phyloP scores from a whole-genome alignment of 2,329 filamentous ascomycete species.

The Catunica adiposa region DNA sequence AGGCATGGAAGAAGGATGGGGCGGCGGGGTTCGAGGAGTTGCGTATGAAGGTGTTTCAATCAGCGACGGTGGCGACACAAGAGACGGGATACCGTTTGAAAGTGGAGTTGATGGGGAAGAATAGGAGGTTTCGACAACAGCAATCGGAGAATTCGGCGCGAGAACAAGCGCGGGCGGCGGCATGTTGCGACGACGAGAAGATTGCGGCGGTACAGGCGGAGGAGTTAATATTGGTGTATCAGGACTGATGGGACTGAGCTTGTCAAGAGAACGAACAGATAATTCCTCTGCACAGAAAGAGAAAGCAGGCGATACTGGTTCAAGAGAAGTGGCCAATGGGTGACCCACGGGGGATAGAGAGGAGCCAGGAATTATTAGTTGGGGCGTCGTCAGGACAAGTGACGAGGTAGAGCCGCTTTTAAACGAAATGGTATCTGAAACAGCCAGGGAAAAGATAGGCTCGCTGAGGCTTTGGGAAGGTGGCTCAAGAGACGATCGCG shows the following conservation, averaged over 20 bases:
- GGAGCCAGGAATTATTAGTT: not conserved
- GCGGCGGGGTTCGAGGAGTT: not conserved
- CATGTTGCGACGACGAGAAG: not conserved
- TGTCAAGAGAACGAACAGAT: not conserved
- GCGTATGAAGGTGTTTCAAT: not conserved
- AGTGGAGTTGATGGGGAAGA: not conserved
- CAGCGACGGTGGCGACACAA: not conserved
- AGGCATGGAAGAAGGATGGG: not conserved
- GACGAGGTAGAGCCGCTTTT: not conserved
- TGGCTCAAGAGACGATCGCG: no score
- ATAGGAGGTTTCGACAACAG: not conserved
- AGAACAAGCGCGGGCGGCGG: not conserved
- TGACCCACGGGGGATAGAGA: not conserved
- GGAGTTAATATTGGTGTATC: not conserved
- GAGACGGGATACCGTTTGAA: not conserved
- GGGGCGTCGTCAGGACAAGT: not conserved
- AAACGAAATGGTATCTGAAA: not conserved
- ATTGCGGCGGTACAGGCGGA: slow-evolving; percentile 2
- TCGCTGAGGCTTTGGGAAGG: not conserved
- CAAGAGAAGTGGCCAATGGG: not conserved
- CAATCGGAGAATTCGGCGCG: not conserved
- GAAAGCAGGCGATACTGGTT: slow-evolving; percentile 11
- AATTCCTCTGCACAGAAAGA: slow-evolving; percentile 11
- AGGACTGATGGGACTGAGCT: not conserved
- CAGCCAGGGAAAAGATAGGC: not conserved